Conservation (phyloP, 768 basidiomycete species). For the Leccinum fibrillosum region DNA sequence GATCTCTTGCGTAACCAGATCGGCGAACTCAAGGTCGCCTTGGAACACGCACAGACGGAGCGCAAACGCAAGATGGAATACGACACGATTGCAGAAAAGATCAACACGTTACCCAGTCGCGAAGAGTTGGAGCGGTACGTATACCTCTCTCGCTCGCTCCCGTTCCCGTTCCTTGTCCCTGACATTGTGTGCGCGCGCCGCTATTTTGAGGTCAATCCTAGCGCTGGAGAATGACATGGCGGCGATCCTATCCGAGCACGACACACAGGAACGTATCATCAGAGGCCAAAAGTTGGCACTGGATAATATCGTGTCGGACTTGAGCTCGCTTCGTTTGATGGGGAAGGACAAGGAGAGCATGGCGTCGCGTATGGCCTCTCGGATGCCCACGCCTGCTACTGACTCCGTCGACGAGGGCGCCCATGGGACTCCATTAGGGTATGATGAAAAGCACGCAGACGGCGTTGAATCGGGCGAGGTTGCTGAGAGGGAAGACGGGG, state of each 20-base stretch:
- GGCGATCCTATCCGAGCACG: conserved; percentile 71
- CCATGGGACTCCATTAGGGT: conserved; percentile 20
- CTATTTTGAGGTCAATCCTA: conserved; percentile 52
- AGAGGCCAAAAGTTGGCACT: conserved; percentile 66
- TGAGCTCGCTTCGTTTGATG: conserved; percentile 59
- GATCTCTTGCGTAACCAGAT: conserved; percentile 66
- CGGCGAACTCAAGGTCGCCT: conserved; percentile 66
- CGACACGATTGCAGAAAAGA: conserved; percentile 78
- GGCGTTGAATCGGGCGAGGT: conserved; percentile 44
- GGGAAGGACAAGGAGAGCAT: conserved; percentile 61
- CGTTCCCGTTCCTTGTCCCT: background rate
- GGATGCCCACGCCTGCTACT: conserved; percentile 48
- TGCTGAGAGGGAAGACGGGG: conserved; percentile 36
- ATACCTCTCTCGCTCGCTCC: background rate
- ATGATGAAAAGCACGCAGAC: conserved; percentile 37
- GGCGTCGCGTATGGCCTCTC: conserved; percentile 38
- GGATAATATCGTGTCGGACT: conserved; percentile 59
- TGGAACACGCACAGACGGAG: conserved; percentile 77
- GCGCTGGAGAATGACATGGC: conserved; percentile 76
- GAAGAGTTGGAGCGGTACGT: conserved; percentile 76
- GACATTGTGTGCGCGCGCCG: background rate
- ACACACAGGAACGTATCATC: conserved; percentile 64
- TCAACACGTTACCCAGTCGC: conserved; percentile 71
- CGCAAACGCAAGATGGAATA: conserved; percentile 83
- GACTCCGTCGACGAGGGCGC: conserved; percentile 32